Conservation (phyloP, 768 basidiomycete genomes). For the Lactifluus piperatus region DNA sequence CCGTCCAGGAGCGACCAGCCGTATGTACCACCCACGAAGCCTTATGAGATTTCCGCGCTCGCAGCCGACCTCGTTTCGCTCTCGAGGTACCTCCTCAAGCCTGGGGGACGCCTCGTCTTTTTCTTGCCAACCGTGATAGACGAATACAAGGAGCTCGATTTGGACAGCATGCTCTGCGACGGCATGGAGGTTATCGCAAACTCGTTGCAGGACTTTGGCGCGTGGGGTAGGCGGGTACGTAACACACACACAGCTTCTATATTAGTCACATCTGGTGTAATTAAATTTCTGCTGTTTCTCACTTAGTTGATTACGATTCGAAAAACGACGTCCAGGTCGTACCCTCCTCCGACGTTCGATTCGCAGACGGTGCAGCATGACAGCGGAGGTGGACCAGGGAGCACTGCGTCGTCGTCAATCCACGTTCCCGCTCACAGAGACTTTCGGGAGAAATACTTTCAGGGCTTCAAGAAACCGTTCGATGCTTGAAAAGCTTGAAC, state of each 20-base stretch:
- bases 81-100: slow-evolving; percentile 76
- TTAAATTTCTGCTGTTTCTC: neutral
- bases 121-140: slow-evolving; percentile 91
- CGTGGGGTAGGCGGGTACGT: slow-evolving; percentile 87
- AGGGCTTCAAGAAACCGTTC: slow-evolving; percentile 54
- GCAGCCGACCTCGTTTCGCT: slow-evolving; percentile 73
- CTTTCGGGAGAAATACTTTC: slow-evolving; percentile 84
- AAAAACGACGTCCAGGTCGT: slow-evolving; percentile 44
- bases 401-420: slow-evolving; percentile 1
- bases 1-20: slow-evolving; percentile 47
- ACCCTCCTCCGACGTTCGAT: slow-evolving; percentile 49
- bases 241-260: too few species aligned
- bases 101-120: slow-evolving; percentile 85
- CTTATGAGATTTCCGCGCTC: slow-evolving; percentile 85
- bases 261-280: neutral
- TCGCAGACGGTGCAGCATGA: slow-evolving; percentile 7
- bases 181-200: slow-evolving; percentile 88
- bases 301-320: slow-evolving; percentile 96
- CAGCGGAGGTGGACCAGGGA: neutral
- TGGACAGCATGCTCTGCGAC: slow-evolving; percentile 66
- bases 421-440: slow-evolving; percentile 80
- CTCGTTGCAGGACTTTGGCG: slow-evolving; percentile 88
- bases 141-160: slow-evolving; percentile 82
- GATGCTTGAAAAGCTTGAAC: neutral
- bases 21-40: slow-evolving; percentile 84